Percentiles rank a stretch among this genome's conserved stretches.
Conservation (phyloP, 306 rosid genomes). For the Begonia loranthoides region DNA sequence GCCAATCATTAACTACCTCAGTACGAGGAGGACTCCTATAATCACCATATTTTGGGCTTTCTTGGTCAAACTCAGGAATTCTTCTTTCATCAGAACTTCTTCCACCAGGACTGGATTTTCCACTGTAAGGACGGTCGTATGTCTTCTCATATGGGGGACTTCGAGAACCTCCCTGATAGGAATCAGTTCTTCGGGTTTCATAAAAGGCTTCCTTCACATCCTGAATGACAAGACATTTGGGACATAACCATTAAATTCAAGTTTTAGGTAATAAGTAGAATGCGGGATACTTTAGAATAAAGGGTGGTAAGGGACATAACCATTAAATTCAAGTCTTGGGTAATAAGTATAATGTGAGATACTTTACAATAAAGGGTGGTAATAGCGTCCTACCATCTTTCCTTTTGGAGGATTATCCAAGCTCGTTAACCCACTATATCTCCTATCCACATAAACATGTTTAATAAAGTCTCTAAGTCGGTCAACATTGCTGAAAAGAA, state of each 20-base stretch:
- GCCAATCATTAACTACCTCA: constrained; percentile 77
- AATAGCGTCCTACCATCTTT: constrained; percentile 29
- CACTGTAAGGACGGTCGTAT: constrained; percentile 58
- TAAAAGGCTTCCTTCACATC: constrained; percentile 66
- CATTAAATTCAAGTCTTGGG: too few relatives aligned
- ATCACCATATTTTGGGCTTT: constrained; percentile 55
- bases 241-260: not conserved
- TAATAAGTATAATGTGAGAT: too few relatives aligned
- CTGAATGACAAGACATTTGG: constrained; percentile 27
- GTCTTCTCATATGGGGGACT: constrained; percentile 71
- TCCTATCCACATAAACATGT: constrained; percentile 87
- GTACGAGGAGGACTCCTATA: constrained; percentile 65
- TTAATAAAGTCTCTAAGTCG: constrained; percentile 87
- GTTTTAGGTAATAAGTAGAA: too few relatives aligned
- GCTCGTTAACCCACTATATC: constrained; percentile 58
- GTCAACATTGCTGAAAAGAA: constrained; percentile 64
- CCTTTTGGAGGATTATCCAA: constrained; percentile 62
- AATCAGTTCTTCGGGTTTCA: constrained; percentile 46
- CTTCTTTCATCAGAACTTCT: constrained; percentile 45
- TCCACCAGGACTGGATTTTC: constrained; percentile 76
- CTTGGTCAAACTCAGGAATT: constrained; percentile 86
- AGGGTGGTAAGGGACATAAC: too few relatives aligned
- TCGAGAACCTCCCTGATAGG: constrained; percentile 66
- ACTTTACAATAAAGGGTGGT: not conserved
- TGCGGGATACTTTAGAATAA: too few relatives aligned